phyloP scores from a whole-genome alignment of 257 asterid species.

The Capsicum baccatum region DNA sequence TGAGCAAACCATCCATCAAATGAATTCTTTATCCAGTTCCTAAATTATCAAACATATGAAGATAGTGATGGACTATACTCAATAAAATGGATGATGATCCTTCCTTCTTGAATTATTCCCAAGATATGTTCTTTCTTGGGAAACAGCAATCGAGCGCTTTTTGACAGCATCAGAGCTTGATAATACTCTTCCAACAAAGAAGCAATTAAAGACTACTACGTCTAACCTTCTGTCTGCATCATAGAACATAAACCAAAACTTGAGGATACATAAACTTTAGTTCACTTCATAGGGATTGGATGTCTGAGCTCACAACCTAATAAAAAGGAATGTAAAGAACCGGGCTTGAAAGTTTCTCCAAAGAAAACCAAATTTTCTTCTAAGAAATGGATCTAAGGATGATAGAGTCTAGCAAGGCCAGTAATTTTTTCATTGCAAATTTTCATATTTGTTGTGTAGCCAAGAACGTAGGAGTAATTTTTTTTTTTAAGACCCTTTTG shows the following conservation, averaged over 20 bases:
- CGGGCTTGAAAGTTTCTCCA: constrained; percentile 62
- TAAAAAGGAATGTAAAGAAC: constrained; percentile 71
- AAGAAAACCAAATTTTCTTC: constrained; percentile 51
- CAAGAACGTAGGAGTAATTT: no score
- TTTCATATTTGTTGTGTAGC: not conserved
- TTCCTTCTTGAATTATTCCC: constrained; percentile 64
- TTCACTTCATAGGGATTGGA: constrained; percentile 11
- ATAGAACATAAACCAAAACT: no score
- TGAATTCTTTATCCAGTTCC: no score
- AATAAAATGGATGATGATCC: constrained; percentile 42
- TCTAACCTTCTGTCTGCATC: constrained; percentile 20
- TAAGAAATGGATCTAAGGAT: not conserved
- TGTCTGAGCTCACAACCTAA: constrained; percentile 60
- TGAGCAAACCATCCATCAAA: no score
- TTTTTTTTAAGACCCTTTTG: no score
- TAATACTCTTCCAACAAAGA: constrained; percentile 45
- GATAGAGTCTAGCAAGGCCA: not conserved
- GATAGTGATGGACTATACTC: no score
- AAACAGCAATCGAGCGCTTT: constrained; percentile 87
- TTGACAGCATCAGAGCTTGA: constrained; percentile 64
- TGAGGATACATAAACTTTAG: no score
- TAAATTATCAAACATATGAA: no score
- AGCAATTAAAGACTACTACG: constrained; percentile 43
- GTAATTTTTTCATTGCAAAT: not conserved
- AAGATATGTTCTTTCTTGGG: constrained; percentile 89